Evolutionary conservation across 441 rosid species (phyloP), one percentile per base, ranked within the genome.

Genomic region (Croton setiger): DNA sequence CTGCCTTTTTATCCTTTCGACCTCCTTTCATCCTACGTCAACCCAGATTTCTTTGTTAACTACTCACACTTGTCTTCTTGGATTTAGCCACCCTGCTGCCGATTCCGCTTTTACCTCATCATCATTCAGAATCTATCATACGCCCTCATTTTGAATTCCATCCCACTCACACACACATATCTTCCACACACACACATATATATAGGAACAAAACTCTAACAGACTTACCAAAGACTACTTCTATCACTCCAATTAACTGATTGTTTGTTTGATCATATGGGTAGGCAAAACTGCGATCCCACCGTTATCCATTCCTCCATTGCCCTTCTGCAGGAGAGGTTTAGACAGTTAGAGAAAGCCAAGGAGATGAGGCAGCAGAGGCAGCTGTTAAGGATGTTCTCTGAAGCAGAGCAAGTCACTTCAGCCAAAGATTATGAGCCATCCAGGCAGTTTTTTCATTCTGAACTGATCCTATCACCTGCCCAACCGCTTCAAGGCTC

Each of bases 271-370:
- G 13, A 45, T 62, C 63, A 17, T 14, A 82, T 79, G 85, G 79
- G 66, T 43, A 70, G 79, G 75, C 76, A 76, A 72, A 80, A 73
- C 68, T 59, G 68, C 10, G 79, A 74, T 33, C 66, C 69, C 11
- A 44, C 73, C 1, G 44, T 56, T 39, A 39, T 59, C 18, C 77
- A 72, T 71, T 77, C 80, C 59, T 80, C 85, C 74, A 79, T 77
- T 63, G 79, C 79, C 21, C 79, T 83, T 67, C 63, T 79, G 67
- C 82, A 78, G 52, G 83, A 81, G 66, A 83, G 85, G 81, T 81
- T 82, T 54, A 75, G 72, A 62, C 77, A 77, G 80, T 54, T 79
- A 68, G 82, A 83, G 75, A 78, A 64, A 74, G 86, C 77, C 5
- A 79, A 78, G 74, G 85, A 79, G 68, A 78, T 71, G 74, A 77